Evolutionary conservation across 768 basidiomycete species (phyloP).

Genomic region (Terana coerulea): DNA sequence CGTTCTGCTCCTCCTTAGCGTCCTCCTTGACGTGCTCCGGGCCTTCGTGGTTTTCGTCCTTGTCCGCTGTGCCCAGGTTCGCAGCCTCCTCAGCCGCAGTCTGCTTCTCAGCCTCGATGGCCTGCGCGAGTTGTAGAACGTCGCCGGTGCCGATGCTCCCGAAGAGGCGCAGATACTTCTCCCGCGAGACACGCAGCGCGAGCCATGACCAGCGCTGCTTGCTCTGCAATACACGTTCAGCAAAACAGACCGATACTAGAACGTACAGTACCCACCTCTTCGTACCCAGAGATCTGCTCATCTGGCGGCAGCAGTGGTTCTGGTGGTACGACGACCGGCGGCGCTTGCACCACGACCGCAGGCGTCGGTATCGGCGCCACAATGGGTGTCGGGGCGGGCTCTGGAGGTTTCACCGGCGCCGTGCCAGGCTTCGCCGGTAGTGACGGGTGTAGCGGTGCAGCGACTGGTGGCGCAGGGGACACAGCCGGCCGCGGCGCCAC

Average conservation of each 20-base stretch:
- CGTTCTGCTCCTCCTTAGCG: too few species aligned
- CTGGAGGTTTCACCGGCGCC: conserved; percentile 23
- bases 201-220: conserved; percentile 81
- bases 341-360: conserved; percentile 15
- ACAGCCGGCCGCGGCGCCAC: not conserved
- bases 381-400: conserved; percentile 25
- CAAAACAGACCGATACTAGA: not conserved
- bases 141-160: conserved; percentile 82
- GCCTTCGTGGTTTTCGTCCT: not conserved
- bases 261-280: conserved; percentile 48
- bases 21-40: too few species aligned
- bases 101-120: conserved; percentile 22
- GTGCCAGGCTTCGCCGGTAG: conserved; percentile 63
- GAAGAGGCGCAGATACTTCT: conserved; percentile 71
- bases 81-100: conserved; percentile 5
- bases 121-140: conserved; percentile 35
- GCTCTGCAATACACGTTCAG: conserved; percentile 40
- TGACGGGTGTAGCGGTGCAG: conserved; percentile 60
- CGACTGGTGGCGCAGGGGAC: conserved; percentile 29
- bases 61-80: conserved; percentile 2
- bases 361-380: conserved; percentile 15
- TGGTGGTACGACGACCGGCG: conserved; percentile 11
- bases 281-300: conserved; percentile 50
- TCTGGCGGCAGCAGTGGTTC: conserved; percentile 34
- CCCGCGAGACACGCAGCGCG: conserved; percentile 71